These are phyloP conservation scores for Microbotryum lychnidis-dioicae DNA, from an alignment of 1,284 basidiomycete genomes.

Conservation along the genomic window DNA sequence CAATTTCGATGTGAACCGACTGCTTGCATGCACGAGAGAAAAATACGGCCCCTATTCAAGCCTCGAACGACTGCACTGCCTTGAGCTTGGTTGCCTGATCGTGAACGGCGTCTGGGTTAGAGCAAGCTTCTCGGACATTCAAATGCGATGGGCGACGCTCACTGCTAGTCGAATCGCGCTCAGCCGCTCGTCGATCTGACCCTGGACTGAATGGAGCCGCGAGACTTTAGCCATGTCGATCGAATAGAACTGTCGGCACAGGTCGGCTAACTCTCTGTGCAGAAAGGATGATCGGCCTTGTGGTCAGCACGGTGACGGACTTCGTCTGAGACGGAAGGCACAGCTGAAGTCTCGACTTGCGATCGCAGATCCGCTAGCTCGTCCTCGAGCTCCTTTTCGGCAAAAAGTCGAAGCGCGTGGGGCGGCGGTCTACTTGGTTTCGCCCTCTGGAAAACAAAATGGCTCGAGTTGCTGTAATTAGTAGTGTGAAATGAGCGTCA, in stretches of 20 bases:
- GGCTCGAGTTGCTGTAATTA: neutral
- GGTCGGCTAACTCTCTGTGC: neutral
- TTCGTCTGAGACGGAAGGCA: neutral
- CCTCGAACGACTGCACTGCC: constrained; percentile 4
- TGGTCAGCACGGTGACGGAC: neutral
- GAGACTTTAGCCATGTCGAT: neutral
- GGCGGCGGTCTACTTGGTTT: neutral
- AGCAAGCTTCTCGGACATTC: too few relatives aligned
- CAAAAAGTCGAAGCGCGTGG: constrained; percentile 7
- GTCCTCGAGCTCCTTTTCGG: constrained; percentile 12
- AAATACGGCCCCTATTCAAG: neutral
- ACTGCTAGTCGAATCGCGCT: constrained; percentile 5
- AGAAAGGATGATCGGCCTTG: neutral
- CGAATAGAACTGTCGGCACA: neutral
- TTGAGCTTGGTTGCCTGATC: constrained; percentile 9
- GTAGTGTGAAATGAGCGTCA: neutral
- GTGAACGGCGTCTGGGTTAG: neutral
- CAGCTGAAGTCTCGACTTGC: neutral
- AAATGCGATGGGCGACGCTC: neutral
- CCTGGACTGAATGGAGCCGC: neutral
- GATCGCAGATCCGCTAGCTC: neutral
- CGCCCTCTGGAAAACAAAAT: neutral
- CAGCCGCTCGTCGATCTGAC: constrained; percentile 3
- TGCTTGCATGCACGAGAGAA: neutral
- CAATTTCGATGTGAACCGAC: too few relatives aligned